Evolutionary conservation across 208 protist genomes (phyloP).

Genomic region (Acanthamoeba healyi): DNA sequence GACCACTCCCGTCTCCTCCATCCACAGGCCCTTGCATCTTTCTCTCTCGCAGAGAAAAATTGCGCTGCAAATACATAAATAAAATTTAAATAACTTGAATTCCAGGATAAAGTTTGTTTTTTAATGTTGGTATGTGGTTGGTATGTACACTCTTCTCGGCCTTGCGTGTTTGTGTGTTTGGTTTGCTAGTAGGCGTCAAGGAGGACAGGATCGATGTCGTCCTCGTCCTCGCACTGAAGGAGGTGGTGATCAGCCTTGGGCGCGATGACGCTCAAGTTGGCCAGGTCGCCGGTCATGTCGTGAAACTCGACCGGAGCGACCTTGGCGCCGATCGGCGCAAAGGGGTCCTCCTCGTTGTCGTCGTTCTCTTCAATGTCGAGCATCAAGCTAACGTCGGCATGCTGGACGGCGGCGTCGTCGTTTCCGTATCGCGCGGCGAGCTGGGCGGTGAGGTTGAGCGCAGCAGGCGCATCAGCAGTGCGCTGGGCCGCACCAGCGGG

Average conservation of each 20-base stretch:
- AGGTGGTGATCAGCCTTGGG: background rate
- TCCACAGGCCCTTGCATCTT: background rate
- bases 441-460: constrained; percentile 18
- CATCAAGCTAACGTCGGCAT: constrained; percentile 4
- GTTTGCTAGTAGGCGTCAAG: background rate
- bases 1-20: no score
- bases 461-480: background rate
- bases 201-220: background rate
- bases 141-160: no score
- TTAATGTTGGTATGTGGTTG: background rate
- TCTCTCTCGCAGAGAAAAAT: no score
- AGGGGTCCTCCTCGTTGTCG: background rate
- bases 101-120: no score
- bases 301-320: background rate
- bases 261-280: constrained; percentile 29
- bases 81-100: no score
- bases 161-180: no score
- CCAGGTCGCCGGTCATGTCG: constrained; percentile 40
- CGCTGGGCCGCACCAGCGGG: background rate
- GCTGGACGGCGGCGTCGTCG: background rate
- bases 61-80: no score
- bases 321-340: no score
- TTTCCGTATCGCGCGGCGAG: background rate
- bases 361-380: background rate
- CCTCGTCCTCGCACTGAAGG: background rate